A percentile compares a stretch with the other conserved stretches of the same genome.
Conservation (phyloP, 163 green algal genomes). For the Scenedesmus sp. region DNA sequence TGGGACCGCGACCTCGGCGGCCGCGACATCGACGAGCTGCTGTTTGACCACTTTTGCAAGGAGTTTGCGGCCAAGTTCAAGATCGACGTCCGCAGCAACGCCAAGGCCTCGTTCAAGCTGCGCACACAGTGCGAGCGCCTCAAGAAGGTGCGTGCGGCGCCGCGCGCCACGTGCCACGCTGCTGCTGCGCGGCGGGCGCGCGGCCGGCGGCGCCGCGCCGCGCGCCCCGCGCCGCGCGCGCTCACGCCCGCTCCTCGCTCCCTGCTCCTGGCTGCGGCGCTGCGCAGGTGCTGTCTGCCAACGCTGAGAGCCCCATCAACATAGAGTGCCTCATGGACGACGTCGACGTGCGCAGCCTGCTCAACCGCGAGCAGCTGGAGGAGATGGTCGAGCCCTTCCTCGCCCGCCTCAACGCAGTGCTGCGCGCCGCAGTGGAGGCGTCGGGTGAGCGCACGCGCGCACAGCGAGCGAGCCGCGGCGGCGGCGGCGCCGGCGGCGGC, state of each 20-base stretch:
- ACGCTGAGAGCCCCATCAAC: conserved; percentile 88
- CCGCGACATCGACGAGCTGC: conserved; percentile 90
- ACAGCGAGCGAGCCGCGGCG: background rate
- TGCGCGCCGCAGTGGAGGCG: conserved; percentile 67
- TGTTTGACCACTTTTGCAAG: conserved; percentile 94
- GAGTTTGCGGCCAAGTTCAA: conserved; percentile 80
- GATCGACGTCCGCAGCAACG: conserved; percentile 89
- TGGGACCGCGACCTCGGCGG: conserved; percentile 95
- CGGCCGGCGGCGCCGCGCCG: too few species aligned
- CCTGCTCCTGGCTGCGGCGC: conserved; percentile 48
- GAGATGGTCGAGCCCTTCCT: conserved; percentile 64
- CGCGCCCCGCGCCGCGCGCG: too few species aligned
- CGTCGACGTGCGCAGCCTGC: conserved; percentile 77
- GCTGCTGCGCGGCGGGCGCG: too few species aligned
- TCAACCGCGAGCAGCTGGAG: conserved; percentile 78
- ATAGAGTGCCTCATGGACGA: conserved; percentile 98
- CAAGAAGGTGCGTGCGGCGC: conserved; percentile 47
- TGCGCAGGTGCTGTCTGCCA: conserved; percentile 96
- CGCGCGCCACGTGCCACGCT: too few species aligned
- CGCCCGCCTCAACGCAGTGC: conserved; percentile 59
- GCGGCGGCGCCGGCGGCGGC: too few species aligned
- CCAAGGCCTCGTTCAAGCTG: conserved; percentile 89
- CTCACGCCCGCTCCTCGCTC: too few species aligned
- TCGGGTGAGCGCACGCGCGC: conserved; percentile 28
- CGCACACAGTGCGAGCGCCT: conserved; percentile 87